A percentile compares a stretch with the other conserved stretches of the same genome.
These are phyloP conservation scores for Berberis vulgaris DNA, from an alignment of 164 flowering plant genomes.

Conservation along the genomic window DNA sequence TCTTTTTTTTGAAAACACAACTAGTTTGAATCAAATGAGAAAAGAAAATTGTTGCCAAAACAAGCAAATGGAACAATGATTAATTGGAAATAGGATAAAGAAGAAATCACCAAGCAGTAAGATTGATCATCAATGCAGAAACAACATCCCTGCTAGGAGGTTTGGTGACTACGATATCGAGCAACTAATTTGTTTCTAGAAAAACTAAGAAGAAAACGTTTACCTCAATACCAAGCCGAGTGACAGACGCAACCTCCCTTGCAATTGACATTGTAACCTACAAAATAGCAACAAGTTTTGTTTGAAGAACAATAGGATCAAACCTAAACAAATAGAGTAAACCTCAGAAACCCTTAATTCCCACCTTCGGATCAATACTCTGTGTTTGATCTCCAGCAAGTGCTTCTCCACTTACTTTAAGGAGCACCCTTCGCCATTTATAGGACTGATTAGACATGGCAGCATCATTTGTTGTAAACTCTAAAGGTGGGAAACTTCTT, in stretches of 20 bases:
- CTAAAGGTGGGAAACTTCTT: slow-evolving; percentile 34
- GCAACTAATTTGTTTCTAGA: background rate
- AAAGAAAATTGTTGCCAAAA: no score
- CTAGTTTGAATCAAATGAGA: no score
- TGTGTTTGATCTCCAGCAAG: slow-evolving; percentile 85
- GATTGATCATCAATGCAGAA: no score
- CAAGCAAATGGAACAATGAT: no score
- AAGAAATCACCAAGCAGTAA: no score
- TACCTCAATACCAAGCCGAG: slow-evolving; percentile 92
- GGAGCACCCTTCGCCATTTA: slow-evolving; percentile 91
- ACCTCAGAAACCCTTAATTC: background rate
- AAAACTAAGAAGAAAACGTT: background rate
- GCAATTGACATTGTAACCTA: slow-evolving; percentile 94
- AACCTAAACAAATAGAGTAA: background rate
- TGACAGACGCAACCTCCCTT: slow-evolving; percentile 90
- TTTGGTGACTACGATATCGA: background rate
- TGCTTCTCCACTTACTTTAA: slow-evolving; percentile 99
- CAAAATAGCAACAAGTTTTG: background rate
- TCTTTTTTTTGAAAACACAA: no score
- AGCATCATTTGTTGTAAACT: slow-evolving; percentile 38
- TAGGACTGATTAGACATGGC: slow-evolving; percentile 31
- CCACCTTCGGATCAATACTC: slow-evolving; percentile 94
- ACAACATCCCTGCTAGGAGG: no score
- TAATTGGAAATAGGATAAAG: no score
- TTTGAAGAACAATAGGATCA: background rate